Evolutionary conservation across 2,329 filamentous ascomycete genomes (phyloP).

Genomic region (Paramyrothecium roridum): DNA sequence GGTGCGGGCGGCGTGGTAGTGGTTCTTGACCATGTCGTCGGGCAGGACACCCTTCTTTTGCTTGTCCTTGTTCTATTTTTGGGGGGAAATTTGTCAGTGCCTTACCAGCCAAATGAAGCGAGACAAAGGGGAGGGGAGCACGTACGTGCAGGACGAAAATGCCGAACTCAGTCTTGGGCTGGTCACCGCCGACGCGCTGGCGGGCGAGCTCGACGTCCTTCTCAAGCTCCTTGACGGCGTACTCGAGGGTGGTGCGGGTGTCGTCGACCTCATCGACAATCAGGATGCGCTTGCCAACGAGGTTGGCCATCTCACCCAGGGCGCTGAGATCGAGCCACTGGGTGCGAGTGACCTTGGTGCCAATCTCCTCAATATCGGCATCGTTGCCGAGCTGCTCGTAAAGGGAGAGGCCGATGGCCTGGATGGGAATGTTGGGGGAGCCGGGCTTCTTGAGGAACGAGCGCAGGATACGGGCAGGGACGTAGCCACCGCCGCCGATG

Average conservation of each 20-base stretch:
- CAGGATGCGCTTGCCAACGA: conserved; percentile 23
- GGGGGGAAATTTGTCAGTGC: conserved; percentile 9
- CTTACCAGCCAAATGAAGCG: rapidly evolving
- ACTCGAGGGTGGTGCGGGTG: conserved; percentile 89
- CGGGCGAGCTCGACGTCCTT: conserved; percentile 89
- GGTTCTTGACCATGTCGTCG: conserved; percentile 68
- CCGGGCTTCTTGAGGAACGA: conserved; percentile 93
- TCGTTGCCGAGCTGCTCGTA: conserved; percentile 77
- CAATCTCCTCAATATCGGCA: conserved; percentile 61
- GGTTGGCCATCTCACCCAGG: conserved; percentile 65
- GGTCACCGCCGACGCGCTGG: conserved; percentile 63
- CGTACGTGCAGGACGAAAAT: conserved; percentile 93
- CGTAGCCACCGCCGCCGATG: conserved; percentile 95
- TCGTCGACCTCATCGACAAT: conserved; percentile 73
- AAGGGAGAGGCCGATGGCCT: conserved; percentile 95
- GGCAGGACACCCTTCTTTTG: conserved; percentile 86
- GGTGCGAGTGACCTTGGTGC: conserved; percentile 93
- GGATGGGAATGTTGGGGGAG: conserved; percentile 93
- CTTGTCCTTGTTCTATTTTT: conserved; percentile 90
- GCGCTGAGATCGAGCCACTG: conserved; percentile 95
- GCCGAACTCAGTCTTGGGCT: conserved; percentile 76
- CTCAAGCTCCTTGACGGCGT: conserved; percentile 86
- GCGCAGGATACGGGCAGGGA: conserved; percentile 92
- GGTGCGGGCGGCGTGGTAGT: conserved; percentile 84
- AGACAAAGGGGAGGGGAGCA: conserved; percentile 12